Evolutionary conservation across 371 early-diverging fungal species (phyloP), one percentile per base, ranked within the genome.

Genomic region (Coemansia sp.): DNA sequence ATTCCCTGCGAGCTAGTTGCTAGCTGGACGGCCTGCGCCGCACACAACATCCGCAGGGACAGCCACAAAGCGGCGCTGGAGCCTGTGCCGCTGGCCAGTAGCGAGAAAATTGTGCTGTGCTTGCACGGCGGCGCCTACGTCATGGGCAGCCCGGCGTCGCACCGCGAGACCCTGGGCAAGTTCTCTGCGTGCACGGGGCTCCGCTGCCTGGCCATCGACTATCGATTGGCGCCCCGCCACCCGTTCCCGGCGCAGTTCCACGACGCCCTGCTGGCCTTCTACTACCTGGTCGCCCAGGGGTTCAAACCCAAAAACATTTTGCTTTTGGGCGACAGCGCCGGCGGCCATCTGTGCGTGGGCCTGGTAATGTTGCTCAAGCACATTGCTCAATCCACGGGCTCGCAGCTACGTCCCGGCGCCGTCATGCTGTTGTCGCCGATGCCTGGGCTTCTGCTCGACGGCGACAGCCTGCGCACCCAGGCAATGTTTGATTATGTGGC

Each of bases 201-300:
- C 31, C 59, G 79, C 5, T 55, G 62, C 3, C 51, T 78, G 43
- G 43, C 57, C 10, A 20, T 69, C 16, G 62, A 78, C 54, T 78
- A 78, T 41, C 61, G 78, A 1, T 67, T 78, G 20, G 75, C 78
- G 4, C 78, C 78, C 0, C 47, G 39, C 8, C 32, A 65, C n/a
- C 70, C 70, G 35, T 78, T 71, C 31, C 78, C 78, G 2, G 75
- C 79, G 1, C 76, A 69, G 50, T 41, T 78, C 7, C 77, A 78
- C 10, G 78, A 78, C 34, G 79, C 77, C 7, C 50, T 74, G 9
- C 48, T 78, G 4, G 47, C 59, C 4, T 73, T 50, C 35, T 13
- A 36, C n/a, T 57, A 59, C 42, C 50, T 78, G 14, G 2, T 65
- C 9, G 6, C 32, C 0, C 53, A 31, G 1, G 78, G 78, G 0